phyloP scores from a whole-genome alignment of 148 eudicot species.

The Drosera capensis region DNA sequence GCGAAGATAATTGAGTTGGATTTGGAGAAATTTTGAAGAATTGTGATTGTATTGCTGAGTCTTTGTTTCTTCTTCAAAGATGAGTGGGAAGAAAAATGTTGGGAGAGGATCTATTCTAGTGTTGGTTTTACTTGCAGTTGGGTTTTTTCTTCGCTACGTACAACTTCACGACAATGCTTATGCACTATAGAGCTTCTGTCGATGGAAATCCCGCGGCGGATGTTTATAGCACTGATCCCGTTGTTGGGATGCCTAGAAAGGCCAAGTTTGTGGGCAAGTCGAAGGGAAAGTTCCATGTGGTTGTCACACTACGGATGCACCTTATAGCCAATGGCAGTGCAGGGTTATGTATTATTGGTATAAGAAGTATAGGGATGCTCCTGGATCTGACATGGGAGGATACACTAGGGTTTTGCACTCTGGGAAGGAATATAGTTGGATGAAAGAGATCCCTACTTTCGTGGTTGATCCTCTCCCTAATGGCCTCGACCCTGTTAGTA shows the following conservation, averaged over 20 bases:
- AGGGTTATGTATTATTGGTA: conserved; percentile 99
- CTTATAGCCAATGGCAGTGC: conserved; percentile 97
- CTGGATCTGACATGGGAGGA: conserved; percentile 89
- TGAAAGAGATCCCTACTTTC: conserved; percentile 89
- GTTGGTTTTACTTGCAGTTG: conserved; percentile 44
- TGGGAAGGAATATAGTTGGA: conserved; percentile 62
- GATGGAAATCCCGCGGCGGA: conserved; percentile 17
- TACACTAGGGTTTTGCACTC: conserved; percentile 92
- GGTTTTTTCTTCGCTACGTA: conserved; percentile 67
- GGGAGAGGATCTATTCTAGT: conserved; percentile 42
- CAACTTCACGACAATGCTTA: conserved; percentile 46
- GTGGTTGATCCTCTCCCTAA: conserved; percentile 86
- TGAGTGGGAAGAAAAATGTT: conserved; percentile 54
- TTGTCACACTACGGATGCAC: conserved; percentile 94
- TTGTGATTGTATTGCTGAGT: not conserved
- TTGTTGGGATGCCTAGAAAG: conserved; percentile 38
- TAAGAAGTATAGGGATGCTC: conserved; percentile 54
- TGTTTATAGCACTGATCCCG: conserved; percentile 37
- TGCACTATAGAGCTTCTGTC: conserved; percentile 15
- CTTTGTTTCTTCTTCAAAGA: too few relatives aligned
- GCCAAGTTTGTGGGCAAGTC: conserved; percentile 15
- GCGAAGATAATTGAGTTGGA: too few relatives aligned
- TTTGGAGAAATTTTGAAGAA: not conserved
- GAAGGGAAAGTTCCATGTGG: conserved; percentile 58
- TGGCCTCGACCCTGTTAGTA: conserved; percentile 71